phyloP scores from a whole-genome alignment of 345 rosid genomes.

The Linum lewisii region DNA sequence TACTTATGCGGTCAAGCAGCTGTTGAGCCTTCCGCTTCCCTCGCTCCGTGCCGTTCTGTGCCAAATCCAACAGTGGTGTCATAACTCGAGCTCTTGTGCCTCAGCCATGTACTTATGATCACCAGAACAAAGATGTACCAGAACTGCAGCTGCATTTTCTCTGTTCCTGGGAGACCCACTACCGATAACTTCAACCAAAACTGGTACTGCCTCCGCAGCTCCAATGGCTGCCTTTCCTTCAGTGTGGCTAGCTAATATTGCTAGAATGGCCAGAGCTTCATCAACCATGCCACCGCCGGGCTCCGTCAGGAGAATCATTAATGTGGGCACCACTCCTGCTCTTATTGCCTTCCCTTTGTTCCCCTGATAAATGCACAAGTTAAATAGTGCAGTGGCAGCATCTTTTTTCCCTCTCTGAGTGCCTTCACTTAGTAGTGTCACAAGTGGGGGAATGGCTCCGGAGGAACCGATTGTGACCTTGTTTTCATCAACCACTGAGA shows the following conservation, averaged over 20 bases:
- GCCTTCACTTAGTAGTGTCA: conserved; percentile 71
- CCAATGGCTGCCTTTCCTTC: conserved; percentile 70
- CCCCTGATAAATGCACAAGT: conserved; percentile 93
- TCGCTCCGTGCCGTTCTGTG: conserved; percentile 82
- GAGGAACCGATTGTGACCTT: conserved; percentile 78
- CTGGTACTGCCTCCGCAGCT: conserved; percentile 58
- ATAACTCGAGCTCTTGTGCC: conserved; percentile 72
- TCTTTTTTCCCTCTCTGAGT: conserved; percentile 96
- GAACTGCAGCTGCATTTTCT: conserved; percentile 78
- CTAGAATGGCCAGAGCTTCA: conserved; percentile 70
- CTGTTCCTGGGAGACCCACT: conserved; percentile 66
- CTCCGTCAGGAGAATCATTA: conserved; percentile 57
- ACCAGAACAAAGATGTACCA: conserved; percentile 77
- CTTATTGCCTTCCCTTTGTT: conserved; percentile 96
- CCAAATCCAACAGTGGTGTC: conserved; percentile 64
- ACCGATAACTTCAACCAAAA: conserved; percentile 56
- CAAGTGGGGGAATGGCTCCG: conserved; percentile 90
- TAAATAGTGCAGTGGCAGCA: conserved; percentile 96
- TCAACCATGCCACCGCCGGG: conserved; percentile 76
- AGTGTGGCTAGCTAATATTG: conserved; percentile 66
- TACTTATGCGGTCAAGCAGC: conserved; percentile 69
- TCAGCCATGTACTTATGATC: conserved; percentile 59
- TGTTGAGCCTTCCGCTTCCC: conserved; percentile 93
- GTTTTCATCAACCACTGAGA: conserved; percentile 85
- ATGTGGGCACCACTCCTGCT: conserved; percentile 69